Percentiles rank a stretch among this genome's conserved stretches.
phyloP scores from a whole-genome alignment of 345 rosid genomes.

The Camelina hispida region DNA sequence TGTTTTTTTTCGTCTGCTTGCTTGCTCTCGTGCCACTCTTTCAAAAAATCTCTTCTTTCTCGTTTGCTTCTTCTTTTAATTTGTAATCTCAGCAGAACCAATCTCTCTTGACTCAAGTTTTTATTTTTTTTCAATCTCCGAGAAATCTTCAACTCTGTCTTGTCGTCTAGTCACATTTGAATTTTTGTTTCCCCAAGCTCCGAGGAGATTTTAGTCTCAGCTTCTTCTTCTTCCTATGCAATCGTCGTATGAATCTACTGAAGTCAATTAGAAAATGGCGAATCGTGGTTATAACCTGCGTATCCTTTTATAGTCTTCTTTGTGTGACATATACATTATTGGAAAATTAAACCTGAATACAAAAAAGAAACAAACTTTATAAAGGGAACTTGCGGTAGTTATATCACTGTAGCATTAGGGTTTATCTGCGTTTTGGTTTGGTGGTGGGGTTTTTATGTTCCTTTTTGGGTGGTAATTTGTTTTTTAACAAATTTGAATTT shows the following conservation, averaged over 20 bases:
- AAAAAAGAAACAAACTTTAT: slow-evolving; percentile 13
- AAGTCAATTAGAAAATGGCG: slow-evolving; percentile 56
- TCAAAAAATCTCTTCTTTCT: slow-evolving; percentile 10
- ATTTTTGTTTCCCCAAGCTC: not conserved
- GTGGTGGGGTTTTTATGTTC: slow-evolving; percentile 9
- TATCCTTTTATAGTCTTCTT: slow-evolving; percentile 60
- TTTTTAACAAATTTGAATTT: not conserved
- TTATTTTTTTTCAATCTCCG: slow-evolving; percentile 19
- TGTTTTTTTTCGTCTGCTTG: slow-evolving; percentile 21
- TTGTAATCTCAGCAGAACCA: not conserved
- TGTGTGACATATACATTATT: not conserved
- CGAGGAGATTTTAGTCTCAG: slow-evolving; percentile 33
- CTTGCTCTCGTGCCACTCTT: slow-evolving; percentile 26
- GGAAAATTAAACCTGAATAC: not conserved
- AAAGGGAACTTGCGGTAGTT: not conserved
- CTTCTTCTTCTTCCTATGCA: slow-evolving; percentile 19
- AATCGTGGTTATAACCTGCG: slow-evolving; percentile 98
- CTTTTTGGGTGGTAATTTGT: not conserved
- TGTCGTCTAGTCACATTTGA: slow-evolving; percentile 38
- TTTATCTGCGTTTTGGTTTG: slow-evolving; percentile 20
- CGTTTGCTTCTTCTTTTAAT: not conserved
- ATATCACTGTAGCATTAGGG: not conserved
- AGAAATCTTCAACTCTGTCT: slow-evolving; percentile 25
- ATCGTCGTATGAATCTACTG: not conserved
- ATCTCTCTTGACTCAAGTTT: slow-evolving; percentile 11